Percentiles rank a stretch among this genome's conserved stretches.
These are phyloP conservation scores for Acanthamoeba castellanii DNA, from an alignment of 208 protist genomes.

Conservation along the genomic window DNA sequence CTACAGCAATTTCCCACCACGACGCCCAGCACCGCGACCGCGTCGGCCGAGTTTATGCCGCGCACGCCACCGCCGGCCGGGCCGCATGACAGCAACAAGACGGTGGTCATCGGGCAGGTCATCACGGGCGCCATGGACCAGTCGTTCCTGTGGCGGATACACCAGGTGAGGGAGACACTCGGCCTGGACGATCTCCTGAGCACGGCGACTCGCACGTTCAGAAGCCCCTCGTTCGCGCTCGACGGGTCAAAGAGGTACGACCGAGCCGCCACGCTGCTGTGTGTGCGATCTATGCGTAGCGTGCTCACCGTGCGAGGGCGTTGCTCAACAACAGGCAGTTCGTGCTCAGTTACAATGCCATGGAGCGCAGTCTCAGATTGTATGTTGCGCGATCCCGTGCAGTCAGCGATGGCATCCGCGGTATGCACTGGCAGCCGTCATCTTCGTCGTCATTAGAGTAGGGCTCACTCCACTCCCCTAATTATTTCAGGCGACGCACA, in stretches of 20 bases:
- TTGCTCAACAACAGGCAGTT: conserved; percentile 8
- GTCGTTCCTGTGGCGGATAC: not conserved
- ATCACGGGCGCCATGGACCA: not conserved
- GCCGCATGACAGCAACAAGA: not conserved
- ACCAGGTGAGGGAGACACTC: not conserved
- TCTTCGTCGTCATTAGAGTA: not conserved
- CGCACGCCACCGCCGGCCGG: not conserved
- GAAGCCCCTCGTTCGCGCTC: not conserved
- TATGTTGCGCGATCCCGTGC: not conserved
- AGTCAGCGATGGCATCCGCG: not conserved
- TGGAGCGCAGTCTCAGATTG: not conserved
- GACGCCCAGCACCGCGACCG: not conserved
- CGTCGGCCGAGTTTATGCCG: not conserved
- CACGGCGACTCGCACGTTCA: not conserved
- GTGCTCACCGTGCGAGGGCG: not conserved
- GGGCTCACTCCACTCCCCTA: not conserved
- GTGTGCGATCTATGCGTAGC: too few relatives aligned
- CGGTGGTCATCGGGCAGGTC: not conserved
- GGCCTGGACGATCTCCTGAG: not conserved
- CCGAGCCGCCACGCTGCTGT: not conserved
- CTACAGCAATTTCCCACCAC: not conserved
- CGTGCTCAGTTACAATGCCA: not conserved
- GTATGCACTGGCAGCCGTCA: not conserved
- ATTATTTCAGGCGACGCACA: not conserved
- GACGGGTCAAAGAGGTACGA: not conserved